phyloP scores from a whole-genome alignment of 2,329 filamentous ascomycete species.

The Gnomoniopsis smithogilvyi region DNA sequence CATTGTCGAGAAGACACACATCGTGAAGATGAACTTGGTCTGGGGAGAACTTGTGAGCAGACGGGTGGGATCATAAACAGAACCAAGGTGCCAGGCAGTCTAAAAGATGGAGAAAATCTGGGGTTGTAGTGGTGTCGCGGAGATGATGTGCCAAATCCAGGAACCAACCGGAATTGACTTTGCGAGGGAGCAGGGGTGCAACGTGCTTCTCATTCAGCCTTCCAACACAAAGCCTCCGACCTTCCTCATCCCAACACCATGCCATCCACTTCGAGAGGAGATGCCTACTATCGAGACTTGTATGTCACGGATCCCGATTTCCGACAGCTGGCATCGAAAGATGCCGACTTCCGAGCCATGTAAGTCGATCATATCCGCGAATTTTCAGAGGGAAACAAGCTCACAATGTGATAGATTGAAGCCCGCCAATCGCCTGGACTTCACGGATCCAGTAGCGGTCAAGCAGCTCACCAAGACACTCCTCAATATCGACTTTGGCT shows the following conservation, averaged over 20 bases:
- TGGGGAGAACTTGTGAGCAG: no score
- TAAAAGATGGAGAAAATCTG: no score
- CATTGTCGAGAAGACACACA: no score
- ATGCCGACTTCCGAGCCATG: constrained; percentile 40
- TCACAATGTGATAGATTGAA: constrained; percentile 29
- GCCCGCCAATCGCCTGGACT: constrained; percentile 62
- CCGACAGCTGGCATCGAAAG: constrained; percentile 35
- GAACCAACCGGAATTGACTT: neutral
- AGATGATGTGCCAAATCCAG: no score
- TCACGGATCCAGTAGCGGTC: constrained; percentile 72
- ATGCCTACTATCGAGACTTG: constrained; percentile 34
- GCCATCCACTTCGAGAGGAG: constrained; percentile 14
- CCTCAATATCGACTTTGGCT: constrained; percentile 69
- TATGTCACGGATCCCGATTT: constrained; percentile 43
- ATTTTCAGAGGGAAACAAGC: neutral
- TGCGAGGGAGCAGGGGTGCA: neutral
- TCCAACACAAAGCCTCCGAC: neutral
- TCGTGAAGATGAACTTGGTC: no score
- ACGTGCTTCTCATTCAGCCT: neutral
- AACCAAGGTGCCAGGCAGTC: no score
- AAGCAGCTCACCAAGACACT: constrained; percentile 80
- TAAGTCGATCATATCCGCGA: constrained; percentile 23
- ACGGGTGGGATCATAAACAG: no score
- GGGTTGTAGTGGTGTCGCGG: no score
- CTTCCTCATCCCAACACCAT: neutral